Percentiles rank a stretch among this genome's conserved stretches.
phyloP scores from a whole-genome alignment of 352 stramenopile species.

The Phytophthora multivora region DNA sequence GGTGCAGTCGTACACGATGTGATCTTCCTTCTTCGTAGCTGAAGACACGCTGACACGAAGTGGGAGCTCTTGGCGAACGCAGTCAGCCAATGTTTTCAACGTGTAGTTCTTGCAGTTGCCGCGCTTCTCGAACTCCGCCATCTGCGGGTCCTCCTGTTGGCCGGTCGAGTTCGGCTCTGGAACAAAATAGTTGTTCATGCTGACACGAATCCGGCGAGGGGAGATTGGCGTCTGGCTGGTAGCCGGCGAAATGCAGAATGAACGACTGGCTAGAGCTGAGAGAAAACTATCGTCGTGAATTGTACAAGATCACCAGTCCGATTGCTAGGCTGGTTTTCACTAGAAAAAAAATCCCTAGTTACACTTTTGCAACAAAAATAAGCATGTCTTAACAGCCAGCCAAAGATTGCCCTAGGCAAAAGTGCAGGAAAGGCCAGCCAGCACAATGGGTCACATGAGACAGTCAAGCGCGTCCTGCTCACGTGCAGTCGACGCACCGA shows the following conservation, averaged over 20 bases:
- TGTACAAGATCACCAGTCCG: neutral
- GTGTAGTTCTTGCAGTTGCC: conserved; percentile 52
- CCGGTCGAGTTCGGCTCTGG: conserved; percentile 29
- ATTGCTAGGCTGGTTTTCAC: conserved; percentile 22
- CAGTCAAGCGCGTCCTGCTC: conserved; percentile 33
- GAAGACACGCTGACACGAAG: conserved; percentile 51
- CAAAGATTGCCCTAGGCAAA: conserved; percentile 4
- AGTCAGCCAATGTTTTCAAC: conserved; percentile 49
- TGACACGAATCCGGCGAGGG: neutral
- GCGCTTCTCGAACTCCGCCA: conserved; percentile 29
- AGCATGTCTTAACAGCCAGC: conserved; percentile 3
- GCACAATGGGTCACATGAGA: conserved; percentile 33
- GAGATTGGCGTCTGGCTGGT: neutral
- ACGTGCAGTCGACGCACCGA: conserved; percentile 15
- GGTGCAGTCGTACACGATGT: conserved; percentile 58
- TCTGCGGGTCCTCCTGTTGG: conserved; percentile 21
- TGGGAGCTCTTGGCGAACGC: conserved; percentile 50
- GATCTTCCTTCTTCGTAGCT: conserved; percentile 46
- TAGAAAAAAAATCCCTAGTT: conserved; percentile 2
- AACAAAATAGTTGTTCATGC: conserved; percentile 40
- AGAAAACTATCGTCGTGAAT: conserved; percentile 17
- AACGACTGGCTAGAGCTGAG: conserved; percentile 15
- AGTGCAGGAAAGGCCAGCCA: conserved; percentile 6
- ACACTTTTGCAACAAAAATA: conserved; percentile 16
- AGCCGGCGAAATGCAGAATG: conserved; percentile 26